These are phyloP conservation scores for Calonectria fujianensis DNA, from an alignment of 2,329 filamentous ascomycete genomes.

Conservation along the genomic window DNA sequence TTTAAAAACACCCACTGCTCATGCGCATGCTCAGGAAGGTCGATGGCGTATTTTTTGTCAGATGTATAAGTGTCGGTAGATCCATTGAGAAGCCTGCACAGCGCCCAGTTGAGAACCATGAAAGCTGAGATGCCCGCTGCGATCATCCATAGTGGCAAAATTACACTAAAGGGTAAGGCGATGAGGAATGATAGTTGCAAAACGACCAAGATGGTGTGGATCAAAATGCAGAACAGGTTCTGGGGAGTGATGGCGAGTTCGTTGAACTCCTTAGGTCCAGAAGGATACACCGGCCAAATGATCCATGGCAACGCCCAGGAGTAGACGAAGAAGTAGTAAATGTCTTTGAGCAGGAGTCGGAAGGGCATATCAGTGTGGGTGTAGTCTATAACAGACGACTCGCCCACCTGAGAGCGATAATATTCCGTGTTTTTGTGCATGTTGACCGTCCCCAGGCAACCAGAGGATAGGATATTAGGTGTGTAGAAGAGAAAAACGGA, in stretches of 20 bases:
- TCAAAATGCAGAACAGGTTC: slow-evolving; percentile 74
- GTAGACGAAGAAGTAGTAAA: slow-evolving; percentile 74
- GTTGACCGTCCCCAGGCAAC: slow-evolving; percentile 5
- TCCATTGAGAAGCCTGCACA: slow-evolving; percentile 73
- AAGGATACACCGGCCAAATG: slow-evolving; percentile 74
- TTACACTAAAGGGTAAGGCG: slow-evolving; percentile 70
- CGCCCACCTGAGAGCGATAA: slow-evolving; percentile 76
- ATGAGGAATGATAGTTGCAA: slow-evolving; percentile 78
- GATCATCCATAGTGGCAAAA: slow-evolving; percentile 71
- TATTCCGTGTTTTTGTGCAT: slow-evolving; percentile 67
- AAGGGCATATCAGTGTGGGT: slow-evolving; percentile 75
- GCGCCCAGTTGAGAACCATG: slow-evolving; percentile 68
- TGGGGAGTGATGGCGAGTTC: slow-evolving; percentile 76
- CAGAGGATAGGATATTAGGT: not conserved
- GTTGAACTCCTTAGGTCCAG: slow-evolving; percentile 72
- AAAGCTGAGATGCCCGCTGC: slow-evolving; percentile 64
- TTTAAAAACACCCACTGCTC: slow-evolving; percentile 90
- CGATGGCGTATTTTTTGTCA: slow-evolving; percentile 70
- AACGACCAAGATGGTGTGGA: slow-evolving; percentile 76
- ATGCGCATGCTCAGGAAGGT: slow-evolving; percentile 69
- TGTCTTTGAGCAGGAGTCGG: slow-evolving; percentile 70
- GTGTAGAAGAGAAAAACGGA: not conserved
- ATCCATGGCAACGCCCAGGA: slow-evolving; percentile 76
- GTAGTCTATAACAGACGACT: slow-evolving; percentile 75
- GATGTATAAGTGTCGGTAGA: slow-evolving; percentile 69